Percentiles rank a stretch among this genome's conserved stretches.
Conservation (phyloP, 1,139 yeast species). For the Geotrichum phurueaensis region DNA sequence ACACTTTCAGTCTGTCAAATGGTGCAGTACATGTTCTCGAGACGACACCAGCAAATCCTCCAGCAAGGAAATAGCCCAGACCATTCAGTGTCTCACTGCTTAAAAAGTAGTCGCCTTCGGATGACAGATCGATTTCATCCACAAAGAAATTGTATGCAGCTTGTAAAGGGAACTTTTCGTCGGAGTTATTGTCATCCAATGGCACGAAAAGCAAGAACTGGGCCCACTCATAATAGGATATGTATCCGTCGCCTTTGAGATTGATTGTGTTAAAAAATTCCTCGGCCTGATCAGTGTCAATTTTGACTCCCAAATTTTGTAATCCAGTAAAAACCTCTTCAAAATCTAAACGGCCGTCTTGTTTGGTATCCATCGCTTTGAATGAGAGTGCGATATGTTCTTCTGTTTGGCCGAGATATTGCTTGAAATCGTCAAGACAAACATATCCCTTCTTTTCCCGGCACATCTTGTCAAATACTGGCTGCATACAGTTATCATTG, state of each 20-base stretch:
- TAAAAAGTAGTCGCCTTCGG: constrained; percentile 89
- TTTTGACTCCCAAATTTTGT: constrained; percentile 46
- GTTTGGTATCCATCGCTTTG: constrained; percentile 60
- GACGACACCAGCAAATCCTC: constrained; percentile 92
- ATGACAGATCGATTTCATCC: constrained; percentile 73
- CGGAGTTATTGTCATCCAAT: constrained; percentile 40
- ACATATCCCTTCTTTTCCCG: constrained; percentile 51
- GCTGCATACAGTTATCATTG: constrained; percentile 53
- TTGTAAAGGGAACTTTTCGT: constrained; percentile 45
- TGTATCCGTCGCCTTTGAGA: constrained; percentile 56
- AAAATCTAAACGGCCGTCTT: constrained; percentile 66
- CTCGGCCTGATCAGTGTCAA: constrained; percentile 52
- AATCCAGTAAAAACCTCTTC: constrained; percentile 65
- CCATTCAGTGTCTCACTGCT: constrained; percentile 76
- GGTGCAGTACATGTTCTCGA: constrained; percentile 98
- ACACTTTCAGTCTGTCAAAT: constrained; percentile 88
- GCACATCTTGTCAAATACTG: constrained; percentile 47
- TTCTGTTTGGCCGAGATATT: constrained; percentile 58
- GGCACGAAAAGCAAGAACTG: constrained; percentile 81
- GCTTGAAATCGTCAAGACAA: constrained; percentile 56
- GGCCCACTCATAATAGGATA: constrained; percentile 82
- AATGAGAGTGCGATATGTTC: constrained; percentile 67
- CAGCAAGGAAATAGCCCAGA: constrained; percentile 85
- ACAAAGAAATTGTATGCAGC: constrained; percentile 79
- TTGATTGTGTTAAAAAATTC: constrained; percentile 58